These are phyloP conservation scores for Elsinoe necatrix DNA, from an alignment of 2,329 filamentous ascomycete genomes.

Conservation along the genomic window DNA sequence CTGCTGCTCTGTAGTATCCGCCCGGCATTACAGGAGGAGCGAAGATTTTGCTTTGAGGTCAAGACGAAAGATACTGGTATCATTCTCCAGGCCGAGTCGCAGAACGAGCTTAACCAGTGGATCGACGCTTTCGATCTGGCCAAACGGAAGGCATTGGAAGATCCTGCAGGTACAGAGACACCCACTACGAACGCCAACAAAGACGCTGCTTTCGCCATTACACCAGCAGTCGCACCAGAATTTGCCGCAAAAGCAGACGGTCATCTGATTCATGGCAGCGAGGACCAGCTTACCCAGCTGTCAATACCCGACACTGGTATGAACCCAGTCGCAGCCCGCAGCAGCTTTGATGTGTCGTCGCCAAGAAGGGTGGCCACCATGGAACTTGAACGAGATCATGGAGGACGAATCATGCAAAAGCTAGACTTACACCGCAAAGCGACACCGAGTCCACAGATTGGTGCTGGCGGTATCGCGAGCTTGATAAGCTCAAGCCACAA, in stretches of 20 bases:
- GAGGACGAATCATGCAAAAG: constrained; percentile 83
- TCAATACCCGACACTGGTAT: constrained; percentile 27
- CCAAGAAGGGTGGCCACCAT: constrained; percentile 37
- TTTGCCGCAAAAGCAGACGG: constrained; percentile 78
- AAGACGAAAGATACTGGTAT: constrained; percentile 94
- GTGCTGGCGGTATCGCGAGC: constrained; percentile 65
- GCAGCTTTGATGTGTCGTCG: constrained; percentile 59
- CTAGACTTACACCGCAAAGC: constrained; percentile 80
- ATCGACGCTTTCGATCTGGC: constrained; percentile 86
- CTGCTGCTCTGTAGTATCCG: constrained; percentile 89
- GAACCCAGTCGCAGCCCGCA: constrained; percentile 41
- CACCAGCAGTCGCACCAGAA: constrained; percentile 76
- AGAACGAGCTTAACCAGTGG: constrained; percentile 88
- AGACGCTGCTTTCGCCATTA: constrained; percentile 83
- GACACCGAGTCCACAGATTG: constrained; percentile 45
- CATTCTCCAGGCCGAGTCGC: constrained; percentile 85
- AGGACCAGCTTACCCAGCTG: constrained; percentile 40
- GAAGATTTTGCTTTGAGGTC: constrained; percentile 94
- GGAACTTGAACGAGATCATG: constrained; percentile 60
- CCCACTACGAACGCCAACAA: constrained; percentile 37
- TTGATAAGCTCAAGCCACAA: constrained; percentile 79
- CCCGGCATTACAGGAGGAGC: constrained; percentile 83
- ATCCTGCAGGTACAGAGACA: constrained; percentile 47
- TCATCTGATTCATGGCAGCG: constrained; percentile 45
- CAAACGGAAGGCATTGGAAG: constrained; percentile 85